Base-by-base conservation (phyloP, 2,329 filamentous ascomycete species). In the Claviceps capensis region DNA sequence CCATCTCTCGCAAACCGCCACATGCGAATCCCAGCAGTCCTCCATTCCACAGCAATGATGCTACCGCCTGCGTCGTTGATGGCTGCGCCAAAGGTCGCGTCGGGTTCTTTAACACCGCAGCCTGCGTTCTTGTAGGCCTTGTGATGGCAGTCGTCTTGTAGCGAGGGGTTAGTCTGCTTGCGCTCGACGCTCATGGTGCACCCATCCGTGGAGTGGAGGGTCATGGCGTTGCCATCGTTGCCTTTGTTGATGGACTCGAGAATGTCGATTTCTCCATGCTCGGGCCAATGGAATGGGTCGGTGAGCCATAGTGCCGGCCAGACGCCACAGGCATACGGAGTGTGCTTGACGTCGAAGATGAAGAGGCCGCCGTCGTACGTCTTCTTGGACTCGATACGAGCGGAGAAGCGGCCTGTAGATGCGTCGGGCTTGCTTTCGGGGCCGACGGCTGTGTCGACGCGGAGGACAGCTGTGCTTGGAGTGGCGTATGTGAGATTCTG, bases 271-370 rank as follows among this genome's bases (percentile, higher is more conserved):
- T 85, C 82, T 53, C 82, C 82, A 56, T 83, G 72, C 5, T 62
- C 58, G 3, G 83, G 82, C 82, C 82, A 83, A 66, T 81, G 74
- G 57, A 62, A 65, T 1, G 72, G 67, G 61, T 86, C 82, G 0
- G 73, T 71, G 6, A 86, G 69, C 83, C 83, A 86, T 11, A 86
- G 71, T 0, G 83, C 75, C 2, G 80, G 79, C 82, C 79, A 85
- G 22, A 75, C 79, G 3, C 73, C 79, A 60, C 81, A 85, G 43
- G 79, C 81, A 58, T 72, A 77, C 0, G 81, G 82, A 0, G 77
- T 77, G 65, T 84, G 81, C 54, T 75, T 71, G 56, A 85, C 70
- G 60, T 85, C 80, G 59, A 85, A 85, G 59, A 85, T 68, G 66
- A 84, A 85, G n/a, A 85, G 74, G 0, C 81, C 82, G n/a, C 62